phyloP scores from a whole-genome alignment of 345 rosid species.

The Erucastrum elatum region DNA sequence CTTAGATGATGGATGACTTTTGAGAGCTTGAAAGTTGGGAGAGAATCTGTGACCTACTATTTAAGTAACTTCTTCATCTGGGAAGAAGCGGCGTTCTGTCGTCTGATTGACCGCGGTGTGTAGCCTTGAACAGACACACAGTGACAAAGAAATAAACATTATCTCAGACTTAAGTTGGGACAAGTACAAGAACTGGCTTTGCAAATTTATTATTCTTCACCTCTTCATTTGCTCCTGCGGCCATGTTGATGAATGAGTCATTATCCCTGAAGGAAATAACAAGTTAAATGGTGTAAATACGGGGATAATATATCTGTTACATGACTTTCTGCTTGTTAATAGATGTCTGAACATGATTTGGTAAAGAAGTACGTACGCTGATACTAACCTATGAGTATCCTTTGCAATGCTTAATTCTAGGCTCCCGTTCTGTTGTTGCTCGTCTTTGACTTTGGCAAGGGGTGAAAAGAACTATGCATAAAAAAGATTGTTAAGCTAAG shows the following conservation, averaged over 20 bases:
- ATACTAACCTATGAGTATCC: slow-evolving; percentile 57
- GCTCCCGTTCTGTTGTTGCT: slow-evolving; percentile 62
- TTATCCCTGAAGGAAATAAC: slow-evolving; percentile 58
- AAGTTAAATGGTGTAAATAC: background rate
- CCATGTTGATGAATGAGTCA: slow-evolving; percentile 80
- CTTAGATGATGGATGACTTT: slow-evolving; percentile 10
- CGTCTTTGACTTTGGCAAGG: slow-evolving; percentile 81
- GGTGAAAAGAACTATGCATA: slow-evolving; percentile 78
- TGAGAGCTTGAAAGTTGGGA: slow-evolving; percentile 23
- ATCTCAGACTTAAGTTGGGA: slow-evolving; percentile 6
- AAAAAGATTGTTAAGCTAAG: background rate
- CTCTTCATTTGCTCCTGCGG: slow-evolving; percentile 95
- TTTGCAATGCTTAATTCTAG: slow-evolving; percentile 52
- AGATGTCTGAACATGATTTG: background rate
- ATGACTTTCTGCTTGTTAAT: no score
- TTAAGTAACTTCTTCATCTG: slow-evolving; percentile 33
- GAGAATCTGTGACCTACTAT: slow-evolving; percentile 24
- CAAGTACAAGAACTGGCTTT: slow-evolving; percentile 6
- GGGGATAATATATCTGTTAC: no score
- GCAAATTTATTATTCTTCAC: slow-evolving; percentile 38
- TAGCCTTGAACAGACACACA: slow-evolving; percentile 28
- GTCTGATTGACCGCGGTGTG: slow-evolving; percentile 36
- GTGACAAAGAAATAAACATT: background rate
- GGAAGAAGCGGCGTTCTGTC: slow-evolving; percentile 46
- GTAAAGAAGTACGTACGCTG: slow-evolving; percentile 9